These are phyloP conservation scores for Eimeria tenella DNA, from an alignment of 169 alveolate species.

Conservation along the genomic window DNA sequence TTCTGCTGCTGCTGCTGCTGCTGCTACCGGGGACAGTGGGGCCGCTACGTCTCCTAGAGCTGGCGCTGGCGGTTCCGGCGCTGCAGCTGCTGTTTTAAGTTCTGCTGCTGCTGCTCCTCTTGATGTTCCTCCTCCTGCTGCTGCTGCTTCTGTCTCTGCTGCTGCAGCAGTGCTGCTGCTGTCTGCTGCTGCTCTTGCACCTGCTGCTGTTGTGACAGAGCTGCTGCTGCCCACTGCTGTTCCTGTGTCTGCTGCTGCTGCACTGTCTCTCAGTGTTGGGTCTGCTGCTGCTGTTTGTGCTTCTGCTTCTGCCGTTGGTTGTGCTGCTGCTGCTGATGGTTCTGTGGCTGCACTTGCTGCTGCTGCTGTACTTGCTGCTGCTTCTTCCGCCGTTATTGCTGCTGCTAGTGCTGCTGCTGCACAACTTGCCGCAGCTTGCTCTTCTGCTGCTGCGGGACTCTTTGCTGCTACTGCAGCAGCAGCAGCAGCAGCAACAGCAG, in stretches of 20 bases:
- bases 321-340: neutral
- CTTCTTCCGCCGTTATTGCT: too few species aligned
- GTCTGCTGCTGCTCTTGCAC: neutral
- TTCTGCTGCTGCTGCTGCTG: constrained; percentile 8
- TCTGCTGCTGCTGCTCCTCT: neutral
- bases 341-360: too few species aligned
- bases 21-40: neutral
- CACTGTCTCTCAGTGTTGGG: neutral
- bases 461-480: too few species aligned
- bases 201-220: neutral
- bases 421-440: too few species aligned
- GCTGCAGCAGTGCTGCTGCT: neutral
- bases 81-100: neutral
- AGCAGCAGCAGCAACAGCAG: too few species aligned
- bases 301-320: neutral
- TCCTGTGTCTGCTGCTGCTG: neutral
- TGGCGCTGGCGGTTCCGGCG: neutral
- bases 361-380: too few species aligned
- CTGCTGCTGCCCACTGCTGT: neutral
- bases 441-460: too few species aligned
- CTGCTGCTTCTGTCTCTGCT: neutral
- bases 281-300: neutral
- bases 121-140: neutral
- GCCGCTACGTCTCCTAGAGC: neutral
- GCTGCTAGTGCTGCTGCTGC: too few species aligned